A percentile compares a stretch with the other conserved stretches of the same genome.
Conservation (phyloP, 805 yeast species). For the Priceomyces carsonii region DNA sequence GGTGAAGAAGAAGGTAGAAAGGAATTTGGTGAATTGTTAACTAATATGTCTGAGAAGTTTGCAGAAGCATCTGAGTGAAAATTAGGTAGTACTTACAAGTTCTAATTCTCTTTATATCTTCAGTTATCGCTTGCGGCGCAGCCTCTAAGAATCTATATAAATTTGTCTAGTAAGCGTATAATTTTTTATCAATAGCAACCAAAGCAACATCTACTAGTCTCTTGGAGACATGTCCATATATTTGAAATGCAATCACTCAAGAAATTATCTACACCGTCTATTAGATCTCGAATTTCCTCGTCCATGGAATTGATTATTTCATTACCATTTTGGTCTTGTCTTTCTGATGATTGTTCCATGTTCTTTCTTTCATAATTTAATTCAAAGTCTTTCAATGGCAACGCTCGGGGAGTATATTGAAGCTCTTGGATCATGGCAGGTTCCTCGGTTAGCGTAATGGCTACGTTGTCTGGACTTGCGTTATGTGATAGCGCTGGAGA, state of each 20-base stretch:
- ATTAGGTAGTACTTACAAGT: too few relatives aligned
- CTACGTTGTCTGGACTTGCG: conserved; percentile 1
- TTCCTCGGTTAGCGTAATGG: conserved; percentile 3
- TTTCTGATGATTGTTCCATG: conserved; percentile 1
- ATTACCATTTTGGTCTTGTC: conserved; percentile 9
- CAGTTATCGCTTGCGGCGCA: too few relatives aligned
- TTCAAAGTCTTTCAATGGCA: conserved; percentile 21
- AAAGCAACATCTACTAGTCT: not conserved
- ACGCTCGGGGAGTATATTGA: conserved; percentile 22
- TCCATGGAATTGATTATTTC: conserved; percentile 14
- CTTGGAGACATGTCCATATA: conserved; percentile 9
- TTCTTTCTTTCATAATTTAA: conserved; percentile 15
- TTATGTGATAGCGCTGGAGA: conserved; percentile 3
- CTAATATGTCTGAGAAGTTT: conserved; percentile 82
- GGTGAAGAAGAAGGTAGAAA: conserved; percentile 78
- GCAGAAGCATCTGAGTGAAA: conserved; percentile 91
- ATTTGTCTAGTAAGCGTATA: too few relatives aligned
- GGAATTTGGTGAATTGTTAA: conserved; percentile 75
- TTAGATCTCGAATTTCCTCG: conserved; percentile 17
- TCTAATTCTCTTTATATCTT: too few relatives aligned
- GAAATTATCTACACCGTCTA: conserved; percentile 21
- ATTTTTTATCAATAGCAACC: conserved; percentile 5
- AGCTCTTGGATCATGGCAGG: conserved; percentile 8
- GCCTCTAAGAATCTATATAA: too few relatives aligned
- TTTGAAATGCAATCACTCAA: conserved; percentile 14